Conservation (phyloP, 2,329 filamentous ascomycete genomes). For the Colletotrichum liaoningense region DNA sequence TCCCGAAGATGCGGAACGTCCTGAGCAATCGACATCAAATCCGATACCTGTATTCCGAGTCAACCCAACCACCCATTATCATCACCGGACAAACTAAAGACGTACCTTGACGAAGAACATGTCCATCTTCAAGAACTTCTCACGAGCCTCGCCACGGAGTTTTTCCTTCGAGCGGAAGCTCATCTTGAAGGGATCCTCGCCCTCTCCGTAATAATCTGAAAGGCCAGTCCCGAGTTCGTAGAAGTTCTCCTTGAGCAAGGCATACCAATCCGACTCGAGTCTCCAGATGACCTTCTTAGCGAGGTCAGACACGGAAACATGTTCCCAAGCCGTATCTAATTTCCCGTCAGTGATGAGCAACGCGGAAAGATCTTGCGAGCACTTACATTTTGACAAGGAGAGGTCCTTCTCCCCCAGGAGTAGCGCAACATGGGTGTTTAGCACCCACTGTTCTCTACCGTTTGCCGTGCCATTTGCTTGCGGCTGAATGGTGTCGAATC, state of each 20-base stretch:
- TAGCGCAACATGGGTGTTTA: constrained; percentile 73
- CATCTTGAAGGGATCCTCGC: constrained; percentile 56
- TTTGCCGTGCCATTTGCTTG: constrained; percentile 62
- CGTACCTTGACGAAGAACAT: constrained; percentile 76
- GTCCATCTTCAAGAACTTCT: constrained; percentile 67
- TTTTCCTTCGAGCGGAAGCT: constrained; percentile 55
- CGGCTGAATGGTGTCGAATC: constrained; percentile 71
- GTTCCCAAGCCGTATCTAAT: constrained; percentile 70
- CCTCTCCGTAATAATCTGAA: constrained; percentile 60
- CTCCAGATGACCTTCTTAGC: constrained; percentile 72
- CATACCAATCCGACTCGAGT: constrained; percentile 66
- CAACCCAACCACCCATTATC: constrained; percentile 23
- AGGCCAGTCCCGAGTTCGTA: constrained; percentile 66
- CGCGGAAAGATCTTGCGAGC: too few relatives aligned
- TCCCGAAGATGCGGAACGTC: constrained; percentile 68
- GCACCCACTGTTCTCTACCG: constrained; percentile 74
- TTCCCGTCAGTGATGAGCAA: not conserved
- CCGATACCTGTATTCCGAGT: constrained; percentile 61
- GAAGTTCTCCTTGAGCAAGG: constrained; percentile 61
- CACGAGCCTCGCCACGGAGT: constrained; percentile 61
- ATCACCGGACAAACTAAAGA: not conserved
- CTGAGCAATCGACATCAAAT: constrained; percentile 69
- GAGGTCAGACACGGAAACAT: constrained; percentile 61
- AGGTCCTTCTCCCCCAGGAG: constrained; percentile 74
- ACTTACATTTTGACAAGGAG: constrained; percentile 68